Evolutionary conservation across 257 asterid genomes (phyloP).

Genomic region (Plantago ovata): DNA sequence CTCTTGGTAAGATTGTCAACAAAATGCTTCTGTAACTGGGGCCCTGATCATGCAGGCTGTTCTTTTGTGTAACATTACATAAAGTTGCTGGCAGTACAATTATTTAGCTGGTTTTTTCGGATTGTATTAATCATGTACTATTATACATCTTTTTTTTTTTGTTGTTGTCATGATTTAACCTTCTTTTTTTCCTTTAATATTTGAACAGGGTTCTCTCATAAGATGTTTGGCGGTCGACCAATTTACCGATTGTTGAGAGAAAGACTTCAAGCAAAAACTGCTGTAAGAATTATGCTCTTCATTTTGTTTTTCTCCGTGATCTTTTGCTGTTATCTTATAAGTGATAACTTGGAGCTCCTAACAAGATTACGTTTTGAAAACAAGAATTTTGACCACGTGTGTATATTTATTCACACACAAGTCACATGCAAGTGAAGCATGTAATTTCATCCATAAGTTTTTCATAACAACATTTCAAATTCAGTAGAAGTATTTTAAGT

Average conservation of each 20-base stretch:
- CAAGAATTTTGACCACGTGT: background rate
- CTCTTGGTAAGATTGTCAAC: too few relatives aligned
- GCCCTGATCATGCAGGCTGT: too few relatives aligned
- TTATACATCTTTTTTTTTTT: background rate
- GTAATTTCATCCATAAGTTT: background rate
- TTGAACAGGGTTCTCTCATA: constrained; percentile 31
- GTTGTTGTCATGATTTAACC: background rate
- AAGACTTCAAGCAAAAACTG: constrained; percentile 38
- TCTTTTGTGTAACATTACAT: too few relatives aligned
- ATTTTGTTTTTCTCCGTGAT: constrained; percentile 4
- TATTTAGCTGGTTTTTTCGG: too few relatives aligned
- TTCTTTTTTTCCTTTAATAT: background rate
- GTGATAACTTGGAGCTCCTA: background rate
- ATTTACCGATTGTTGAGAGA: constrained; percentile 42
- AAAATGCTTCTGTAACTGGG: too few relatives aligned
- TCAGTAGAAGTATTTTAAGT: too few relatives aligned
- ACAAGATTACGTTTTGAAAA: background rate
- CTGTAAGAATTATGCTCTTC: constrained; percentile 24
- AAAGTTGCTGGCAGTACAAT: too few relatives aligned
- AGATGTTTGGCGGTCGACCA: constrained; percentile 53
- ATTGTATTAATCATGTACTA: too few relatives aligned
- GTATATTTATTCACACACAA: background rate
- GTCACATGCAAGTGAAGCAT: constrained; percentile 1
- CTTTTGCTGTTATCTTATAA: constrained; percentile 4
- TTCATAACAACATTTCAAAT: background rate